Conservation (phyloP, 805 yeast genomes). For the Metschnikowia continentalis region DNA sequence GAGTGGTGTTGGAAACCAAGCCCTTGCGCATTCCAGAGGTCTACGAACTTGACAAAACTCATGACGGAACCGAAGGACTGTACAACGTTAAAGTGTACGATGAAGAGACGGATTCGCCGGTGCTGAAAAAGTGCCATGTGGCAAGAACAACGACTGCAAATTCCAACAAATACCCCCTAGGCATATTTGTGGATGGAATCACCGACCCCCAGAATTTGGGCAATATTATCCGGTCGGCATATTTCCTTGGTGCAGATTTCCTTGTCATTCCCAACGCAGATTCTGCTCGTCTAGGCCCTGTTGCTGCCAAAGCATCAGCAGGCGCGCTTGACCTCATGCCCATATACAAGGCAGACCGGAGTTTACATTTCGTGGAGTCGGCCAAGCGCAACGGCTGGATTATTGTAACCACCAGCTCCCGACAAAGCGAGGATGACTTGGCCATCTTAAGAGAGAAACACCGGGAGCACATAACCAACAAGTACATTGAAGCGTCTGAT, state of each 20-base stretch:
- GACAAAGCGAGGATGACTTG: slow-evolving; percentile 21
- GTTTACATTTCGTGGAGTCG: slow-evolving; percentile 57
- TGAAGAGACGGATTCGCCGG: not conserved
- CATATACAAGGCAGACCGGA: slow-evolving; percentile 53
- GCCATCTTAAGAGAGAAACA: slow-evolving; percentile 21
- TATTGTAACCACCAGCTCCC: slow-evolving; percentile 57
- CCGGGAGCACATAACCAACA: slow-evolving; percentile 29
- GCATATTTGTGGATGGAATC: slow-evolving; percentile 70
- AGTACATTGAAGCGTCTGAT: slow-evolving; percentile 37
- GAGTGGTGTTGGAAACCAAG: slow-evolving; percentile 66
- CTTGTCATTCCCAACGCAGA: slow-evolving; percentile 64
- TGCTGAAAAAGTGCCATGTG: slow-evolving; percentile 8
- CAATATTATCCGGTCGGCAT: slow-evolving; percentile 74
- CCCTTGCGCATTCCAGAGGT: slow-evolving; percentile 39
- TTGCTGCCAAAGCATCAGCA: slow-evolving; percentile 73
- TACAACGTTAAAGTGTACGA: slow-evolving; percentile 20
- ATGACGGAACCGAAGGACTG: slow-evolving; percentile 11
- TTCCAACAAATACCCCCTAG: slow-evolving; percentile 48
- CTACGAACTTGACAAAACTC: slow-evolving; percentile 24
- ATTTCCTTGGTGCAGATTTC: slow-evolving; percentile 79
- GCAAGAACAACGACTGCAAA: slow-evolving; percentile 19
- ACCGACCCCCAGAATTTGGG: slow-evolving; percentile 89
- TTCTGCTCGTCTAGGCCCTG: slow-evolving; percentile 72
- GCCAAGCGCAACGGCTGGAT: slow-evolving; percentile 64
- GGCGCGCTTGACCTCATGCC: slow-evolving; percentile 79